Conservation (phyloP, 441 rosid genomes). For the Arabidopsis lyrata region DNA sequence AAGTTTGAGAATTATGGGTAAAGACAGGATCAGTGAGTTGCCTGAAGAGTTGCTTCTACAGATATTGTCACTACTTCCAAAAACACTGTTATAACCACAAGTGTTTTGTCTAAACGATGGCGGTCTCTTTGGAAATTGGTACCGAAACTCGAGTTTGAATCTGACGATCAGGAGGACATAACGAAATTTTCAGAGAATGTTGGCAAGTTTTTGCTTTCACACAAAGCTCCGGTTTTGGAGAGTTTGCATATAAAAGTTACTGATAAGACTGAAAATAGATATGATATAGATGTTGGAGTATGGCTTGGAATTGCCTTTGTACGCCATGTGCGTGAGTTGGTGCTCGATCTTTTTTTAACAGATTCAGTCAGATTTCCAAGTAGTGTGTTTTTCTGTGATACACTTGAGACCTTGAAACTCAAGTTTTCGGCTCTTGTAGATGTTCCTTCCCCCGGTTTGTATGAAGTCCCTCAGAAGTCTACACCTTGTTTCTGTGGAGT, state of each 20-base stretch:
- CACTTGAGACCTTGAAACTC: background rate
- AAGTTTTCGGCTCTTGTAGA: background rate
- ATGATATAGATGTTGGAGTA: background rate
- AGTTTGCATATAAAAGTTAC: background rate
- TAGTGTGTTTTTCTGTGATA: background rate
- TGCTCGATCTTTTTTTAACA: background rate
- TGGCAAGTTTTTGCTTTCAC: conserved; percentile 19
- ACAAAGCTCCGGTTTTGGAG: conserved; percentile 5
- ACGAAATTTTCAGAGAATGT: background rate
- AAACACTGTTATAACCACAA: background rate
- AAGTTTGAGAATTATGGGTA: background rate
- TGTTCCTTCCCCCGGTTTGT: background rate
- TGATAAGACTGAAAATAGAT: background rate
- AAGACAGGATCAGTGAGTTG: background rate
- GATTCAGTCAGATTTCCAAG: background rate
- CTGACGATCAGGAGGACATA: background rate
- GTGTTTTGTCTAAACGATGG: conserved; percentile 1
- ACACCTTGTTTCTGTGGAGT: background rate
- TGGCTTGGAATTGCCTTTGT: background rate
- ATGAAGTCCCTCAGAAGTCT: background rate
- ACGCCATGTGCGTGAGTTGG: background rate
- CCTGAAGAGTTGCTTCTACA: background rate
- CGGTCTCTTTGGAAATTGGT: background rate
- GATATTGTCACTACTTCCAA: conserved; percentile 11
- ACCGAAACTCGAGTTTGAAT: background rate